A percentile compares a stretch with the other conserved stretches of the same genome.
phyloP scores from a whole-genome alignment of 1,284 basidiomycete species.

The Sanghuangporus weigelae region DNA sequence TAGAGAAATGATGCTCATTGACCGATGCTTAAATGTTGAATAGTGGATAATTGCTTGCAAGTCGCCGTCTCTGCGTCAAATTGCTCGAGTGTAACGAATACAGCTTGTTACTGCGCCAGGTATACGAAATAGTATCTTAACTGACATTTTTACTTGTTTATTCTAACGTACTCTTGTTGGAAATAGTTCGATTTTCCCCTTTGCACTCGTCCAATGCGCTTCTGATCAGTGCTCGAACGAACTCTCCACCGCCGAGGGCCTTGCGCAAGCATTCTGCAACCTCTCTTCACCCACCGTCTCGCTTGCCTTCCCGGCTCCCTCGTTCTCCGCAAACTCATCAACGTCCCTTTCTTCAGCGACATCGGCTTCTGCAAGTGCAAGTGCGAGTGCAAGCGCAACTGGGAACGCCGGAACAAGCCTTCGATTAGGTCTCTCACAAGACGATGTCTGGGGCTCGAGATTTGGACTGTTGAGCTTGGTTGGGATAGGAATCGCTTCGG shows the following conservation, averaged over 20 bases:
- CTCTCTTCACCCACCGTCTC: constrained; percentile 26
- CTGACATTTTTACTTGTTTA: neutral
- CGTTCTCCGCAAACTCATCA: neutral
- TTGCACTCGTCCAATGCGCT: constrained; percentile 23
- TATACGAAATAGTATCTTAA: neutral
- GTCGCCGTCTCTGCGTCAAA: constrained; percentile 23
- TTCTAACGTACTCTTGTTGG: neutral
- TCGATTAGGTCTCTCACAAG: neutral
- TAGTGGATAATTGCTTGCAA: constrained; percentile 27
- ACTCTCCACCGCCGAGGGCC: constrained; percentile 23
- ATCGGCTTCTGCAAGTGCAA: neutral
- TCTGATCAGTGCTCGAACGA: constrained; percentile 23
- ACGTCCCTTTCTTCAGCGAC: neutral
- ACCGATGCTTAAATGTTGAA: neutral
- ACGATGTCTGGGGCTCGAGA: neutral
- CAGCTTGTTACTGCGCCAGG: constrained; percentile 27
- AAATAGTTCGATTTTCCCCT: constrained; percentile 17
- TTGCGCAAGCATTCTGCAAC: constrained; percentile 29
- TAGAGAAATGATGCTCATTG: neutral
- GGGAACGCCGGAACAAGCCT: neutral
- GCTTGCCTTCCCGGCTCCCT: constrained; percentile 25
- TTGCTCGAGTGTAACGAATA: constrained; percentile 27
- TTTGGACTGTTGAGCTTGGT: neutral
- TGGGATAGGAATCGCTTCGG: neutral
- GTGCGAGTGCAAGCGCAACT: neutral